These are phyloP conservation scores for Aegle marmelos DNA, from an alignment of 345 rosid genomes.

Conservation along the genomic window DNA sequence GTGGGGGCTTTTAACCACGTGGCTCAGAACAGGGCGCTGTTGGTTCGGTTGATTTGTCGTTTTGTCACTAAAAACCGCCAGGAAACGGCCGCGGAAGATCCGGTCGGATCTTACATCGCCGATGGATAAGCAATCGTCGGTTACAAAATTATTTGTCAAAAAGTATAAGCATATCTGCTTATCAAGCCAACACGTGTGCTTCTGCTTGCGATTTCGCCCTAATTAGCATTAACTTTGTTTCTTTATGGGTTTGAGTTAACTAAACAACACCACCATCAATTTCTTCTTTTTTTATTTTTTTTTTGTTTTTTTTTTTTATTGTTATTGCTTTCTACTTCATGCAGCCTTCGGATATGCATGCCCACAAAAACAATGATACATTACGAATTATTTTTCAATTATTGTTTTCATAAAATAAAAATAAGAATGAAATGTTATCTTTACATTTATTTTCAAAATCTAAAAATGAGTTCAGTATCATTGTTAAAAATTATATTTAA, in stretches of 20 bases:
- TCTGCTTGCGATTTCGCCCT: neutral
- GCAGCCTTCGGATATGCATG: too few species aligned
- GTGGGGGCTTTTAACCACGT: too few species aligned
- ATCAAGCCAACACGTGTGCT: constrained; percentile 11
- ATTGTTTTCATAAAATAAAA: too few species aligned
- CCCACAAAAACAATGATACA: too few species aligned
- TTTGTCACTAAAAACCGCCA: neutral
- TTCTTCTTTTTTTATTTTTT: neutral
- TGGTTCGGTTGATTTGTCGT: neutral
- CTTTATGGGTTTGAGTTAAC: neutral
- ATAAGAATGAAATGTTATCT: too few species aligned
- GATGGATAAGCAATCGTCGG: neutral
- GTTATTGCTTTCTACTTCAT: too few species aligned
- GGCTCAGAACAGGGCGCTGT: neutral
- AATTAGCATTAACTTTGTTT: neutral
- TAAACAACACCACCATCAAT: neutral
- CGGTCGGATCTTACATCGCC: neutral
- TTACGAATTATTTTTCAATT: too few species aligned
- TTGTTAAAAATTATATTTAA: too few species aligned
- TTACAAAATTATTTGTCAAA: neutral
- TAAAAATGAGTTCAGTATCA: too few species aligned
- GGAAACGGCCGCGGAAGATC: constrained; percentile 4
- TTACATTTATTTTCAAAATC: too few species aligned
- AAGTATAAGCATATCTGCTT: neutral
- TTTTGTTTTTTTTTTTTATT: too few species aligned